Base-by-base conservation (phyloP, 2,329 filamentous ascomycete genomes). In the Cladosporium sp. region DNA sequence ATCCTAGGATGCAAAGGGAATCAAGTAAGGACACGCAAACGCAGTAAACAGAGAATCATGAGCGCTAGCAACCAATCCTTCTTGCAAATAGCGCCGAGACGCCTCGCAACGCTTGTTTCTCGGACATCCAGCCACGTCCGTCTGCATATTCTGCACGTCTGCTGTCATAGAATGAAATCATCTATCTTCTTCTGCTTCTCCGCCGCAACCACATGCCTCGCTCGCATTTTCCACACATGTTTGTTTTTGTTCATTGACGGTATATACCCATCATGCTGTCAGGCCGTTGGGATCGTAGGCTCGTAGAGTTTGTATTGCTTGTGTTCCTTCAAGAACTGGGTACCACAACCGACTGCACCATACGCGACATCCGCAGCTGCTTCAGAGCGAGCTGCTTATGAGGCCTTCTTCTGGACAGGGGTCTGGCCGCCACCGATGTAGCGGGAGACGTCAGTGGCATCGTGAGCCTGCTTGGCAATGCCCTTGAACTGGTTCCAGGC, bases 401-500 rank as follows among this genome's bases (percentile, higher is more conserved):
- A 83, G 15, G 87, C 83, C 84, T 90, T 91, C 85, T 90, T 90
- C 76, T 87, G 81, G 44, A 84, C 81, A 49, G 82, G 80, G 38
- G 74, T 70, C 65, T 73, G 76, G 72, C 77, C 75, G 66, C 86
- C 86, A 70, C 83, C 84, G 69, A 88, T 78, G 80, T 94, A 95
- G 78, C 88, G 89, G 81, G 86, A 87, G 73, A 93, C 75, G 75
- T 97, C 92, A 49, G 93, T 96, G 65, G 85, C 85, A 73, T 92
- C 88, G 77, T 93, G 89, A 75, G 89, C 92, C 80, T 93, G 89
- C 78, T 87, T 86, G 62, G 88, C 84, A 58, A 85, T 79, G 68
- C 83, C 83, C 89, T 97, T 97, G 80, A 92, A 82, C 47, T 82
- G 85, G 65, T 90, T 90, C 94, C 94, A 98, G 62, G 85, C 87